Percentiles rank a stretch among this genome's conserved stretches.
phyloP scores from a whole-genome alignment of 176 grass and related monocot species.

The Avena sativa region DNA sequence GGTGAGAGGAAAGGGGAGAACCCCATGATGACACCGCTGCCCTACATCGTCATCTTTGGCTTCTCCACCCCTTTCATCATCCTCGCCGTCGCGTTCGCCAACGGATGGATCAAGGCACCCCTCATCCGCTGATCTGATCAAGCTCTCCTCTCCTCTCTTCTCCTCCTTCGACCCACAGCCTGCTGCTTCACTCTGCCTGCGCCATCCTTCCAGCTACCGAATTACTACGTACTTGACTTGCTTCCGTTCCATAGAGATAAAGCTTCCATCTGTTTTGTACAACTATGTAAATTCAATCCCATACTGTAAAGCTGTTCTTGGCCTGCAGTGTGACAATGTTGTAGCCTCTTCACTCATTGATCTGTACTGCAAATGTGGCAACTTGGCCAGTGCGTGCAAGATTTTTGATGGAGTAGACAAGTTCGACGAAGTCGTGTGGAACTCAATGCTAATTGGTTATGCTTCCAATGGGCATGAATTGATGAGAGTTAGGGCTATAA shows the following conservation, averaged over 20 bases:
- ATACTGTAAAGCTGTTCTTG: conserved; percentile 34
- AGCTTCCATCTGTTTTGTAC: background rate
- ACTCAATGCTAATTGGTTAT: conserved; percentile 79
- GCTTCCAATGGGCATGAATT: conserved; percentile 63
- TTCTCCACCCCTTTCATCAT: conserved; percentile 94
- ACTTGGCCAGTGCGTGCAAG: conserved; percentile 51
- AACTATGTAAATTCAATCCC: background rate
- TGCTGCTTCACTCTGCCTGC: background rate
- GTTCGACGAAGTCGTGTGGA: conserved; percentile 60
- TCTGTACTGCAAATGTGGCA: conserved; percentile 81
- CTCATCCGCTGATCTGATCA: conserved; percentile 44
- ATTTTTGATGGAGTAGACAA: conserved; percentile 45
- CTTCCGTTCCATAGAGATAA: background rate
- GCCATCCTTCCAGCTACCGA: background rate
- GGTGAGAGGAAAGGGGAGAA: conserved; percentile 97
- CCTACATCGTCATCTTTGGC: conserved; percentile 96
- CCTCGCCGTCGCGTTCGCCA: conserved; percentile 86
- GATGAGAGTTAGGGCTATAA: conserved; percentile 54
- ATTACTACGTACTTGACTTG: conserved; percentile 21
- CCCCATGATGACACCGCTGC: conserved; percentile 90
- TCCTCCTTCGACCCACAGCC: background rate
- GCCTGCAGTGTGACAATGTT: conserved; percentile 53
- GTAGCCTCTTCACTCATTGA: conserved; percentile 65
- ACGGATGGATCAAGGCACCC: conserved; percentile 81
- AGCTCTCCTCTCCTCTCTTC: background rate